Evolutionary conservation across 345 rosid species (phyloP), one percentile per base, ranked within the genome.

Genomic region (Boechera retrofracta): DNA sequence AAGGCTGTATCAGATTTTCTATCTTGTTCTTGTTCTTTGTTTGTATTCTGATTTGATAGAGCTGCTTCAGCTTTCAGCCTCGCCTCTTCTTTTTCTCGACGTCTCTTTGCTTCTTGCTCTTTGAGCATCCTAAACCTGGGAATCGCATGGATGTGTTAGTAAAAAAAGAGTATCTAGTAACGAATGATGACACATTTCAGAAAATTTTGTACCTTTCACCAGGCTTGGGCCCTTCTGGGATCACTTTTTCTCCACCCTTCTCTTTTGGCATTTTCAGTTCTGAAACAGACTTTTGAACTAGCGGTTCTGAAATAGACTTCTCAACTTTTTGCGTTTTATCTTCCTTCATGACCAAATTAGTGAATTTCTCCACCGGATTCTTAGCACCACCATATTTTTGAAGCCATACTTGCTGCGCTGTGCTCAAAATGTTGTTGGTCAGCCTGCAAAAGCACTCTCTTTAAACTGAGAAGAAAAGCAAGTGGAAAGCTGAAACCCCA

Each of bases 391-490:
- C 96, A 69, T 88, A 76, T 81, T 90, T 92, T 76, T 92, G 98
- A 82, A 92, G 98, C 98, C 97, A 94, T 35, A 90, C 88, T 83
- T 92, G 97, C 65, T 94, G 98, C 41, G 82, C 89, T 5, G 95
- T 86, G 83, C 98, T 94, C 77, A 94, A 74, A 71, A 94, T 80
- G 83, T 94, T 94, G 80, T 92, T 94, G 66, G 98, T 90, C 38
- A 94, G 82, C 98, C 98, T 94, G 83, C 64, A 77, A 60, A 79
- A 36, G 59, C 55, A 61, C 31, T 52, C 29, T 51, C 7, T 51
- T 29, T 41, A 59, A 78, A 52, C 44, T 59, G 6, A 39, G 76
- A 73, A 71, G 73, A 69, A 24, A 41, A 10, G 45, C 36, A 42
- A 57, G 51, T 24, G 15, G 59, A 42, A 67, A 62, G 10, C 11